Conservation (phyloP, 2,329 filamentous ascomycete genomes). For the Xylaria sp. region DNA sequence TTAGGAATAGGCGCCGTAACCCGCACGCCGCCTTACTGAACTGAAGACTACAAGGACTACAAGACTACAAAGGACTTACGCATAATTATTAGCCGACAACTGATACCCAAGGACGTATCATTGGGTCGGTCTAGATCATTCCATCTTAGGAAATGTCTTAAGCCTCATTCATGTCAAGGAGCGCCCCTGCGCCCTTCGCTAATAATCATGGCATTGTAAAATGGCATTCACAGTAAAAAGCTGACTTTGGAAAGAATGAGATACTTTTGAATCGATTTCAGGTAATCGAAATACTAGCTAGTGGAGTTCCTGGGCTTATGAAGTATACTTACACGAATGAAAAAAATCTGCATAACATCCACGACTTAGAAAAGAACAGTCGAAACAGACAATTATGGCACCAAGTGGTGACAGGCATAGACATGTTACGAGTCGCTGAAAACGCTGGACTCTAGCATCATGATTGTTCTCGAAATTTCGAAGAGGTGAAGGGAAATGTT, state of each 20-base stretch:
- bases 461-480: neutral
- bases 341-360: neutral
- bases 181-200: neutral
- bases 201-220: slow-evolving; percentile 16
- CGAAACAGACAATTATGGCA: neutral
- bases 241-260: neutral
- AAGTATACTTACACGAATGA: neutral
- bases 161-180: neutral
- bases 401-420: neutral
- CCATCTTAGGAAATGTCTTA: slow-evolving; percentile 8
- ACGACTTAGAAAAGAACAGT: neutral
- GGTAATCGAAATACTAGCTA: neutral
- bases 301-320: neutral
- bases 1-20: neutral
- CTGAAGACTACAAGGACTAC: neutral
- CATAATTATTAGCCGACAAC: neutral
- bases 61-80: too few relatives aligned
- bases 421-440: slow-evolving; percentile 2
- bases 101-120: neutral
- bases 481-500: neutral
- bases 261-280: neutral
- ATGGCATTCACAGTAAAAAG: slow-evolving; percentile 12
- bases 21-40: neutral
- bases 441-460: neutral
- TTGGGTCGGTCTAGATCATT: slow-evolving; percentile 15